Evolutionary conservation across 2,329 filamentous ascomycete genomes (phyloP).

Genomic region (Verticillium zaregamsianum): DNA sequence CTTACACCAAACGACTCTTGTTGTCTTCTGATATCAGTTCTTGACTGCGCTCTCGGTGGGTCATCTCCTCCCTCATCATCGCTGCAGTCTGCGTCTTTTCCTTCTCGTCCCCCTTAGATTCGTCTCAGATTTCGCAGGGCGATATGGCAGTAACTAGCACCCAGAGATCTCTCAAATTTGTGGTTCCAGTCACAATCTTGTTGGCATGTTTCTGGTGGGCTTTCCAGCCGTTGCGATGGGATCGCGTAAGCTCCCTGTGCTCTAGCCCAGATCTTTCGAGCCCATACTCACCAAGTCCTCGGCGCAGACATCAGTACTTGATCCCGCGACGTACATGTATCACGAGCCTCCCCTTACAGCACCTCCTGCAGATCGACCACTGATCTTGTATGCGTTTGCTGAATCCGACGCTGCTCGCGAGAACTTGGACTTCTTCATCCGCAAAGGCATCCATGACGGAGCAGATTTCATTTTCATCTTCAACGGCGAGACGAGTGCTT

Average conservation of each 20-base stretch:
- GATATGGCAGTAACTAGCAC: not conserved
- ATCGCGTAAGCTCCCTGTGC: not conserved
- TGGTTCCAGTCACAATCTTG: not conserved
- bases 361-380: conserved; percentile 11
- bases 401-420: conserved; percentile 25
- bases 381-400: conserved; percentile 30
- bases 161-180: not conserved
- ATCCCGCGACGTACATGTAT: no score
- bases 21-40: not conserved
- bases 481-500: conserved; percentile 25
- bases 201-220: not conserved
- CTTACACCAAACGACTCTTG: not conserved
- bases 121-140: not conserved
- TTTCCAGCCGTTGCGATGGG: not conserved
- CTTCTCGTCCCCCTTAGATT: not conserved
- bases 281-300: no score
- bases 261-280: no score
- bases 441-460: conserved; percentile 27
- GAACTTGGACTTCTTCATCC: conserved; percentile 31
- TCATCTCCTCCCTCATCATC: not conserved
- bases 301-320: no score
- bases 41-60: no score
- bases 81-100: not conserved
- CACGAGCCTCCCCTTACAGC: not conserved
- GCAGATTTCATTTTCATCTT: conserved; percentile 37